Evolutionary conservation across 1,284 basidiomycete species (phyloP).

Genomic region (Tylopilus sp.): DNA sequence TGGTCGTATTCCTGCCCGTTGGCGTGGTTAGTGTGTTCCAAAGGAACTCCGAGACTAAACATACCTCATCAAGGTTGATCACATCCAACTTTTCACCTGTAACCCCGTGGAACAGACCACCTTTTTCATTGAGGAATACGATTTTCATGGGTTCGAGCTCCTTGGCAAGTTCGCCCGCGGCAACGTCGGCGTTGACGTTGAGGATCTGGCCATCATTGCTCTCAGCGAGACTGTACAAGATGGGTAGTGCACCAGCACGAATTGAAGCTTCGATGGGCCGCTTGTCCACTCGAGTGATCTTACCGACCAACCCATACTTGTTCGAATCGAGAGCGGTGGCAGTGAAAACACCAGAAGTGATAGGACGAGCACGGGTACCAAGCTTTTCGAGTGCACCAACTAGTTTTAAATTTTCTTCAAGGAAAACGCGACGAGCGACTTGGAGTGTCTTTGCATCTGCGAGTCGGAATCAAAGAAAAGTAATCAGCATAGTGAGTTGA

Average conservation of each 20-base stretch:
- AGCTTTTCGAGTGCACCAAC: conserved; percentile 92
- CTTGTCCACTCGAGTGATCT: conserved; percentile 94
- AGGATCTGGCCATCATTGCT: conserved; percentile 93
- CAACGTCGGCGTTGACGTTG: conserved; percentile 97
- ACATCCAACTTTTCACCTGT: conserved; percentile 95
- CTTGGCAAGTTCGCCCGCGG: conserved; percentile 95
- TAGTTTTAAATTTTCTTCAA: conserved; percentile 95
- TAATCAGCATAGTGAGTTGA: neutral
- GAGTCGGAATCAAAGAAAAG: neutral
- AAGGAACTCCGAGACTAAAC: conserved; percentile 27
- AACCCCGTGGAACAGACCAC: conserved; percentile 97
- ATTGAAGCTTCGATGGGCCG: conserved; percentile 95
- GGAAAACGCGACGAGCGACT: conserved; percentile 94
- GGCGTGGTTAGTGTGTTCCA: conserved; percentile 2
- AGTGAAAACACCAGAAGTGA: conserved; percentile 95
- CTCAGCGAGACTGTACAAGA: conserved; percentile 93
- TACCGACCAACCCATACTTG: conserved; percentile 96
- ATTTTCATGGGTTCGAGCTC: conserved; percentile 99
- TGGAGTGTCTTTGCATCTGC: conserved; percentile 92
- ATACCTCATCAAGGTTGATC: conserved; percentile 97
- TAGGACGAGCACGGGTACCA: conserved; percentile 94
- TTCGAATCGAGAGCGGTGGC: conserved; percentile 94
- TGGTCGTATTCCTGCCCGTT: conserved; percentile 87
- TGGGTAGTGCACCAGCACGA: conserved; percentile 92
- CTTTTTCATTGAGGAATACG: conserved; percentile 98